Evolutionary conservation across 2,329 filamentous ascomycete genomes (phyloP).

Genomic region (Leptoxyphium fumago): DNA sequence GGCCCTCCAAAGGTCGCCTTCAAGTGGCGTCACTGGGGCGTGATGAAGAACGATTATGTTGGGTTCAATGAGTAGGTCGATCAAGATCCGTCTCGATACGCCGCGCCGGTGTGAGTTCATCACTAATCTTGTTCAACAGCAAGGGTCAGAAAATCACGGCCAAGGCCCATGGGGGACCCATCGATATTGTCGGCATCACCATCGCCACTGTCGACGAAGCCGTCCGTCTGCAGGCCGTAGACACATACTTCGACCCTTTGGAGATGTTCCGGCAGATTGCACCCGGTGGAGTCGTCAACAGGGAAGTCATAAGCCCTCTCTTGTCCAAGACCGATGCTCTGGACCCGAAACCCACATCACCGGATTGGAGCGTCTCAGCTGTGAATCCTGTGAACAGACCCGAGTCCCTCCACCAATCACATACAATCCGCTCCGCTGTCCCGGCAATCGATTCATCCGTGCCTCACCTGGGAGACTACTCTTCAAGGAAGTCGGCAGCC

Average conservation of each 20-base stretch:
- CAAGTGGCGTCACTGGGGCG: slow-evolving; percentile 54
- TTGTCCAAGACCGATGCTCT: slow-evolving; percentile 16
- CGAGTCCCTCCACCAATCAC: slow-evolving; percentile 9
- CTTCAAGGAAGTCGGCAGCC: neutral
- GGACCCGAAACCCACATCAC: slow-evolving; percentile 2
- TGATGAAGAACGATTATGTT: slow-evolving; percentile 52
- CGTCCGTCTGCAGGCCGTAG: slow-evolving; percentile 42
- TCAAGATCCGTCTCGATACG: neutral
- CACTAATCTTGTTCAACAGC: slow-evolving; percentile 21
- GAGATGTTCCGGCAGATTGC: slow-evolving; percentile 54
- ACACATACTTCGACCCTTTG: slow-evolving; percentile 52
- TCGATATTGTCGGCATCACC: slow-evolving; percentile 50
- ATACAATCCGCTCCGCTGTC: slow-evolving; percentile 11
- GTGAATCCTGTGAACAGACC: slow-evolving; percentile 10
- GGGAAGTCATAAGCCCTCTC: slow-evolving; percentile 24
- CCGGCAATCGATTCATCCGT: slow-evolving; percentile 9
- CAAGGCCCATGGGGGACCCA: slow-evolving; percentile 44
- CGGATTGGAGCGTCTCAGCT: neutral
- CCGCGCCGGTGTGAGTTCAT: neutral
- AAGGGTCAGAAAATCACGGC: slow-evolving; percentile 47
- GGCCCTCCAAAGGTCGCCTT: slow-evolving; percentile 49
- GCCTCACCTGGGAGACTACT: slow-evolving; percentile 9
- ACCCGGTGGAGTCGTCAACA: slow-evolving; percentile 33
- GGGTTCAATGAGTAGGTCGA: slow-evolving; percentile 46
- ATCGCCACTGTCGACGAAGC: slow-evolving; percentile 47